Evolutionary conservation across 371 early-diverging fungal genomes (phyloP).

Genomic region (Circinella minor): DNA sequence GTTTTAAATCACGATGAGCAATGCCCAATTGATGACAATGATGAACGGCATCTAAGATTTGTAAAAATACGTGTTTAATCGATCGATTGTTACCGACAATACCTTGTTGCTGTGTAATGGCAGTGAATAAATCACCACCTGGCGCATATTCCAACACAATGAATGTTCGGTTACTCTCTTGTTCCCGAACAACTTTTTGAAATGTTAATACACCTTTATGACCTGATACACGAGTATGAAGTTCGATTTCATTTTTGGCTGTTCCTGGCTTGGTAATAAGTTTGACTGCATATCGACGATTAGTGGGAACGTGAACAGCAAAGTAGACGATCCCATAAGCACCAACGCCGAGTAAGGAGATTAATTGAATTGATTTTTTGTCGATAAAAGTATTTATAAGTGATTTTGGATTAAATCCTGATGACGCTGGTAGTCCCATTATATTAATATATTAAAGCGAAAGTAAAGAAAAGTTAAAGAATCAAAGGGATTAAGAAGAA

Average conservation of each 20-base stretch:
- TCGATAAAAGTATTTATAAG: slow-evolving; percentile 39
- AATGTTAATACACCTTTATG: slow-evolving; percentile 74
- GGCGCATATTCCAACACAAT: slow-evolving; percentile 73
- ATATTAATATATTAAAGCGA: neutral
- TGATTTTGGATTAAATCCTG: slow-evolving; percentile 19
- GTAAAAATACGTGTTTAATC: slow-evolving; percentile 76
- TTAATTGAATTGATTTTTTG: slow-evolving; percentile 37
- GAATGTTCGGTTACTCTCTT: slow-evolving; percentile 54
- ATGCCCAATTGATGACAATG: slow-evolving; percentile 82
- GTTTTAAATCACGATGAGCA: slow-evolving; percentile 92
- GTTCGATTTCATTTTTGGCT: slow-evolving; percentile 62
- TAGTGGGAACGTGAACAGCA: slow-evolving; percentile 45
- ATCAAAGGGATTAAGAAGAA: too few relatives aligned
- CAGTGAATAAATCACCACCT: slow-evolving; percentile 69
- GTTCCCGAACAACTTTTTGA: slow-evolving; percentile 63
- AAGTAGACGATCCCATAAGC: slow-evolving; percentile 75
- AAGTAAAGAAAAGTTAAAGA: too few relatives aligned
- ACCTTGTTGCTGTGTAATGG: slow-evolving; percentile 58
- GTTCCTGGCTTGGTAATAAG: slow-evolving; percentile 54
- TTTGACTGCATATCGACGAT: slow-evolving; percentile 67
- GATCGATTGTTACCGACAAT: slow-evolving; percentile 64
- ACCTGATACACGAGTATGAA: slow-evolving; percentile 63
- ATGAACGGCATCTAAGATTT: slow-evolving; percentile 82
- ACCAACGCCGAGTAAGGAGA: slow-evolving; percentile 69
- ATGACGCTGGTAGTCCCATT: neutral